Evolutionary conservation across 371 early-diverging fungal species (phyloP).

Genomic region (Chytridiales sp.): DNA sequence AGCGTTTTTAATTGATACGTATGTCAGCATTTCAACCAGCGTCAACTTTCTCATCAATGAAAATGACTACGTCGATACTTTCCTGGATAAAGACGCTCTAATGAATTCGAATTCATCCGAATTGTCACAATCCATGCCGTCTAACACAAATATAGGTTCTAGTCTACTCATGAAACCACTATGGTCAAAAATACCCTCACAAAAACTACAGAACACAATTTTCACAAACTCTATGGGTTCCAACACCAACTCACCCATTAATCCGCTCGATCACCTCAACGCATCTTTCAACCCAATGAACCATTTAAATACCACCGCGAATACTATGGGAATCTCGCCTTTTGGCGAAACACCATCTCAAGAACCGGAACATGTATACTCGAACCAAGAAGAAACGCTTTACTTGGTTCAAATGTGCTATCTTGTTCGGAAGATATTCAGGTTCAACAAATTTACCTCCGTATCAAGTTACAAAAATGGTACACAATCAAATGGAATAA

Average conservation of each 20-base stretch:
- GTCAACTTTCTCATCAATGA: slow-evolving; percentile 7
- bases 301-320: neutral
- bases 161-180: no score
- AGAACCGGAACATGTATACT: neutral
- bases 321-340: neutral
- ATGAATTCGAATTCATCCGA: neutral
- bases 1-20: slow-evolving; percentile 14
- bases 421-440: slow-evolving; percentile 11
- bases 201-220: neutral
- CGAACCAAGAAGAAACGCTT: neutral
- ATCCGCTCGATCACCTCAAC: slow-evolving; percentile 1
- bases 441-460: slow-evolving; percentile 4
- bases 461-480: no score
- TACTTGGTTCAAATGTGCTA: slow-evolving; percentile 13
- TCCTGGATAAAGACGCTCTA: neutral
- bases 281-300: slow-evolving; percentile 3
- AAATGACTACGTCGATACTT: slow-evolving; percentile 10
- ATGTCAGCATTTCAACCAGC: slow-evolving; percentile 11
- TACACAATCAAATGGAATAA: no score
- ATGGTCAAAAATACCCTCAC: neutral
- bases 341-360: neutral
- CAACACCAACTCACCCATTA: no score
- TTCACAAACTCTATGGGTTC: neutral
- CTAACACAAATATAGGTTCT: neutral
- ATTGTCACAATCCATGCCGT: neutral